Evolutionary conservation across 2,329 filamentous ascomycete genomes (phyloP).

Genomic region (Diplodia corticola): DNA sequence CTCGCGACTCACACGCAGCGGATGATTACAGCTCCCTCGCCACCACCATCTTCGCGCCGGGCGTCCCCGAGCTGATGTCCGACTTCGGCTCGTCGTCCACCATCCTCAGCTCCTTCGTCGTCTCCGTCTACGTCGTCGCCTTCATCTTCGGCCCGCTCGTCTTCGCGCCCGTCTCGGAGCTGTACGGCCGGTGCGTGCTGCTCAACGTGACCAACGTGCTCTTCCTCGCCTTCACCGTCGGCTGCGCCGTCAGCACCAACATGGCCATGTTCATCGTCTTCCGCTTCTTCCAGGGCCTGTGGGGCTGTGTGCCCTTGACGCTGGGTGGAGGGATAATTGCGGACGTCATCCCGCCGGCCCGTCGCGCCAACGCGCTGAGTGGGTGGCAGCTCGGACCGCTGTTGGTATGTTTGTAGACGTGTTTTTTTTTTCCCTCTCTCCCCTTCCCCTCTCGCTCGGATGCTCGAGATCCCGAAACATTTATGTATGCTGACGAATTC

Average conservation of each 20-base stretch:
- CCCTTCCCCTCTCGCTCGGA: too few species aligned
- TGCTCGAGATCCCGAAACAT: too few species aligned
- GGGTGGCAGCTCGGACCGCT: slow-evolving; percentile 42
- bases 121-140: slow-evolving; percentile 43
- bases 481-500: not conserved
- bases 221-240: slow-evolving; percentile 54
- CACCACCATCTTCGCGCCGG: slow-evolving; percentile 39
- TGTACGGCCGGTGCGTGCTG: slow-evolving; percentile 36
- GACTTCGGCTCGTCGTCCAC: slow-evolving; percentile 35
- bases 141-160: slow-evolving; percentile 42
- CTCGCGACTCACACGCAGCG: too few species aligned
- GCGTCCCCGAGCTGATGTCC: slow-evolving; percentile 32
- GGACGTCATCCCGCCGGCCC: slow-evolving; percentile 37
- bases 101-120: slow-evolving; percentile 38
- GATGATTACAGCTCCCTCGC: slow-evolving; percentile 36
- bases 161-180: slow-evolving; percentile 41
- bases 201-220: slow-evolving; percentile 46
- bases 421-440: too few species aligned
- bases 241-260: slow-evolving; percentile 38
- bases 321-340: slow-evolving; percentile 39
- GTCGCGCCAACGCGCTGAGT: slow-evolving; percentile 40
- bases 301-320: slow-evolving; percentile 37
- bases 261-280: slow-evolving; percentile 42
- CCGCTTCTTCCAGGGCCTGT: slow-evolving; percentile 38
- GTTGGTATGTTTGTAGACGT: slow-evolving; percentile 18